These are phyloP conservation scores for Tylopilus orsonianus DNA, from an alignment of 1,284 basidiomycete species.

Conservation along the genomic window DNA sequence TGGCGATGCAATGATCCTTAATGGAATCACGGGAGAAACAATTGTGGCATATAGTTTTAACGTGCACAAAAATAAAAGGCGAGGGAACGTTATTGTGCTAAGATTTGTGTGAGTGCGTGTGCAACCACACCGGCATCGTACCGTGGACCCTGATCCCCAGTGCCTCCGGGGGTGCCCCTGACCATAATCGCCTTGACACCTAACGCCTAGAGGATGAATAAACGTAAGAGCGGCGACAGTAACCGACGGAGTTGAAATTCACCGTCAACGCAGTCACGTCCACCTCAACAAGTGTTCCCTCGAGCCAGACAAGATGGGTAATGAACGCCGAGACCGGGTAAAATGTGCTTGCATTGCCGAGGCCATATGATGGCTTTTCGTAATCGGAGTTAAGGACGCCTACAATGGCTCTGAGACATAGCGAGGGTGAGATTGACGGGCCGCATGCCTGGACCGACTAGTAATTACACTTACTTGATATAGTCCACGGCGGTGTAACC, in stretches of 20 bases:
- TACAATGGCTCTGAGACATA: slow-evolving; percentile 62
- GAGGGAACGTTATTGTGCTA: slow-evolving; percentile 8
- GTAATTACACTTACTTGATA: slow-evolving; percentile 52
- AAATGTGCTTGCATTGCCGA: slow-evolving; percentile 58
- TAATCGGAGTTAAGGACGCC: slow-evolving; percentile 69
- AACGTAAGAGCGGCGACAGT: slow-evolving; percentile 6
- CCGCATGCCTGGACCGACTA: slow-evolving; percentile 4
- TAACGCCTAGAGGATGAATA: slow-evolving; percentile 40
- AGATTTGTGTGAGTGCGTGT: slow-evolving; percentile 47
- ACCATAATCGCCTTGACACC: slow-evolving; percentile 63
- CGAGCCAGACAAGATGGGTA: slow-evolving; percentile 81
- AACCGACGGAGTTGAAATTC: slow-evolving; percentile 31
- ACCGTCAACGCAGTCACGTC: slow-evolving; percentile 64
- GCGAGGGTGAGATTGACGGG: slow-evolving; percentile 11
- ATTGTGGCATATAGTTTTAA: not conserved
- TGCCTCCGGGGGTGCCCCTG: slow-evolving; percentile 15
- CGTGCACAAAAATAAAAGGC: not conserved
- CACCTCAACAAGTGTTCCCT: slow-evolving; percentile 60
- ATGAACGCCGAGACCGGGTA: slow-evolving; percentile 75
- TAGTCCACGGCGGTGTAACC: slow-evolving; percentile 87
- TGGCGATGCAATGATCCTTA: too few species aligned
- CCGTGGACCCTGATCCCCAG: slow-evolving; percentile 32
- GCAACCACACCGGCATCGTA: slow-evolving; percentile 55
- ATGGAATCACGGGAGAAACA: slow-evolving; percentile 12
- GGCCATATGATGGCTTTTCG: slow-evolving; percentile 47